Percentiles rank a stretch among this genome's conserved stretches.
These are phyloP conservation scores for Termitomyces sp. DNA, from an alignment of 768 basidiomycete species.

Conservation along the genomic window DNA sequence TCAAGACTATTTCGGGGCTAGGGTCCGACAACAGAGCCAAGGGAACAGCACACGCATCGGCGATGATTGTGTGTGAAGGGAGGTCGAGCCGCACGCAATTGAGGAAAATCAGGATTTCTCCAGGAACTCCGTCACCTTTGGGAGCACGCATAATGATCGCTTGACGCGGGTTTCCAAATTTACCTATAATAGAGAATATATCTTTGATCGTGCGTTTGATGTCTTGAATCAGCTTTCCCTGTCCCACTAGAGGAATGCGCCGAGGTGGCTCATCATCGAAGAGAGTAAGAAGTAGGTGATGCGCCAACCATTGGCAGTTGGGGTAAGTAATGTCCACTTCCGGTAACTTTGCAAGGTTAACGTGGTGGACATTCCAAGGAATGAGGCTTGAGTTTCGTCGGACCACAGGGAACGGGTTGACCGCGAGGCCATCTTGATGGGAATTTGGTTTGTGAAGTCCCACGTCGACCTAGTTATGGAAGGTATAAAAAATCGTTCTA, in stretches of 20 bases:
- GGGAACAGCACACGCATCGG: constrained; percentile 45
- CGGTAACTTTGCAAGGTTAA: constrained; percentile 26
- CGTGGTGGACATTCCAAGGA: constrained; percentile 29
- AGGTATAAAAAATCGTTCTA: neutral
- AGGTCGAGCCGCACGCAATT: constrained; percentile 44
- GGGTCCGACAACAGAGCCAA: constrained; percentile 16
- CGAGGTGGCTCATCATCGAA: constrained; percentile 17
- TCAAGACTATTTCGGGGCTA: neutral
- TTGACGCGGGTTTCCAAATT: neutral
- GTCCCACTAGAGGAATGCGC: neutral
- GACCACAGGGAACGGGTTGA: constrained; percentile 25
- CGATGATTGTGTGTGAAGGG: constrained; percentile 46
- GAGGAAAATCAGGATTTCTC: constrained; percentile 44
- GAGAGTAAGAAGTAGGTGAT: constrained; percentile 18
- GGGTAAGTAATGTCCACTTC: constrained; percentile 9
- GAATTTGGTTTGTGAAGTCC: neutral
- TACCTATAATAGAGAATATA: neutral
- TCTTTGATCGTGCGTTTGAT: constrained; percentile 7
- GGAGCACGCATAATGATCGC: constrained; percentile 18
- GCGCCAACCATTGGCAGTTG: constrained; percentile 19
- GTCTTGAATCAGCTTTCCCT: neutral
- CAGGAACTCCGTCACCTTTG: constrained; percentile 14
- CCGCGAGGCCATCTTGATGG: constrained; percentile 3
- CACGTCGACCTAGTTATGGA: neutral
- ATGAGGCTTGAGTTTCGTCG: constrained; percentile 2